A percentile compares a stretch with the other conserved stretches of the same genome.
phyloP scores from a whole-genome alignment of 2,329 filamentous ascomycete genomes.

The Thielaviopsis ethacetica region DNA sequence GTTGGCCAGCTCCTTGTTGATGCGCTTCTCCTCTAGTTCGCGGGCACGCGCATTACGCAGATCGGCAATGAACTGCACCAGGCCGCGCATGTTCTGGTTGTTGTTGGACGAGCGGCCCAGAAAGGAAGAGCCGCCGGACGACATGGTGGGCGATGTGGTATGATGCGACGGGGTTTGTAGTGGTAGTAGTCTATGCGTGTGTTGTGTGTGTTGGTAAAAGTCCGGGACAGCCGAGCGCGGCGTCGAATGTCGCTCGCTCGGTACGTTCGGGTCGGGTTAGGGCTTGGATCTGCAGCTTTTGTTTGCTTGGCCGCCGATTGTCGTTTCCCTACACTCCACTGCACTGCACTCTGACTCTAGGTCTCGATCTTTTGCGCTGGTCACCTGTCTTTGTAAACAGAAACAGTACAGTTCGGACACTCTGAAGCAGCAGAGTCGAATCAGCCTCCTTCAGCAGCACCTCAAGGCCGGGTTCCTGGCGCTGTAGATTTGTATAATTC shows the following conservation, averaged over 20 bases:
- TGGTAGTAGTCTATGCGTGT: not conserved
- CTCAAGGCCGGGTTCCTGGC: not conserved
- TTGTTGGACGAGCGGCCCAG: slow-evolving; percentile 48
- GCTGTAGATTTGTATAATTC: not conserved
- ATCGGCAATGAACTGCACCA: slow-evolving; percentile 98
- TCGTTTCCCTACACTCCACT: not conserved
- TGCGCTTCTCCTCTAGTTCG: slow-evolving; percentile 94
- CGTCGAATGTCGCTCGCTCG: not conserved
- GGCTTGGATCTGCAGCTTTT: not conserved
- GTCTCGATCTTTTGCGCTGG: not conserved
- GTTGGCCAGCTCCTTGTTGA: slow-evolving; percentile 98
- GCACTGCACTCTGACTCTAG: not conserved
- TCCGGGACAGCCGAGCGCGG: not conserved
- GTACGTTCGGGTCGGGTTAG: not conserved
- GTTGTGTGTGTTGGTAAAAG: not conserved
- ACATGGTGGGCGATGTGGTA: slow-evolving; percentile 26
- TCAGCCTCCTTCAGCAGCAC: not conserved
- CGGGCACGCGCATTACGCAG: slow-evolving; percentile 85
- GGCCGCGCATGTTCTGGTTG: slow-evolving; percentile 57
- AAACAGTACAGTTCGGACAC: not conserved
- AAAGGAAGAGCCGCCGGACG: slow-evolving; percentile 41
- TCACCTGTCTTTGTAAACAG: not conserved
- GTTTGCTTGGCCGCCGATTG: not conserved
- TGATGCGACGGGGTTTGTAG: not conserved
- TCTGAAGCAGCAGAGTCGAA: not conserved